A percentile compares a stretch with the other conserved stretches of the same genome.
These are phyloP conservation scores for Lipomyces yamadae DNA, from an alignment of 805 yeast species.

Conservation along the genomic window DNA sequence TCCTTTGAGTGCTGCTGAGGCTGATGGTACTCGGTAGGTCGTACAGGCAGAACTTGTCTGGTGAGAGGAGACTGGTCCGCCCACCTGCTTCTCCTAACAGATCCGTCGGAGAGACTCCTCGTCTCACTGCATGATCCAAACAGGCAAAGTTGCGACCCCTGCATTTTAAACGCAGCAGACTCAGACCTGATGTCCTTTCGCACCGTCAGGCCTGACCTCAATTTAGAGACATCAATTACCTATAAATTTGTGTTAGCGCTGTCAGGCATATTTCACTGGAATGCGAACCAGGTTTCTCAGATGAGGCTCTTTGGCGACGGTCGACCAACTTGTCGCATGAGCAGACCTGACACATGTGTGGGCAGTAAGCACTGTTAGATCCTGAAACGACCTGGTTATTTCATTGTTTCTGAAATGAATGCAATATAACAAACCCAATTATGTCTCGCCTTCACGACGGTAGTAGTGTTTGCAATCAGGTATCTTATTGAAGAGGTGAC, in stretches of 20 bases:
- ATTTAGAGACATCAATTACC: neutral
- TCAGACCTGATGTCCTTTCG: neutral
- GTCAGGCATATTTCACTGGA: neutral
- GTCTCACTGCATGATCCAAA: neutral
- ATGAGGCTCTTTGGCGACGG: neutral
- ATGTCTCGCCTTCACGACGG: neutral
- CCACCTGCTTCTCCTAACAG: neutral
- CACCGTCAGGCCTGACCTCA: neutral
- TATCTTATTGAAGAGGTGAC: neutral
- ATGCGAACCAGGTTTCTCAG: neutral
- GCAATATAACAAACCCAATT: neutral
- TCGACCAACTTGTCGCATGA: neutral
- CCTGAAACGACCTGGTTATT: neutral
- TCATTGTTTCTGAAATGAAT: neutral
- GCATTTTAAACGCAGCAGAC: neutral
- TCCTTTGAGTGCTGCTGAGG: neutral
- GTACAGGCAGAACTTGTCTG: neutral
- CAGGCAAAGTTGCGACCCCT: neutral
- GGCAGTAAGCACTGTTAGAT: neutral
- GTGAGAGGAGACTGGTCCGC: neutral
- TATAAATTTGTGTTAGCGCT: neutral
- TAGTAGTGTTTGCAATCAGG: neutral
- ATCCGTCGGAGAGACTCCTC: neutral
- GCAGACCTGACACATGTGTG: neutral
- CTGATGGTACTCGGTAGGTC: neutral